Evolutionary conservation across 2,329 filamentous ascomycete species (phyloP), one percentile per base, ranked within the genome.

Genomic region (Sporothrix protearum): DNA sequence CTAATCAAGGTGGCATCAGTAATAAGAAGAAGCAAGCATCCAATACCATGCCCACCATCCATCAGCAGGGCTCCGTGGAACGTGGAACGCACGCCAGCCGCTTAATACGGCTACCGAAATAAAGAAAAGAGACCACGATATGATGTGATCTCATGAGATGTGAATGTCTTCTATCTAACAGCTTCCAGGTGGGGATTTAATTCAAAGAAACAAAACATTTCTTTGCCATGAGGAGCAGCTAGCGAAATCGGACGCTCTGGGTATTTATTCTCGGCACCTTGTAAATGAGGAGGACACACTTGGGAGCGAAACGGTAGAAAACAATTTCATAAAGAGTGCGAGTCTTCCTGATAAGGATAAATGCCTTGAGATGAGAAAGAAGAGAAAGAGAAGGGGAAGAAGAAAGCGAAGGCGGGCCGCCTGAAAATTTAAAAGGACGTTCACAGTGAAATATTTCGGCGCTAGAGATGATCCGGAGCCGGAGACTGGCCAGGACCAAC

Each of bases 201-300:
- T 64, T 39, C 39, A 25, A 47, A 71, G 36, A 64, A 64, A 64
- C 19, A 64, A 19, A 45, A 63, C 57, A 63, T 64, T 49, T 66
- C 16, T 57, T 68, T 33, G 70, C 71, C 74, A 67, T 75, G 61
- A 94, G 93, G 92, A 91, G 91, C 92, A 89, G 94, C 92, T 97
- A 97, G 94, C 94, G 94, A 94, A 97, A 94, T 94, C 92, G 92
- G 91, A 91, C 91, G 91, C 90, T 83, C 74, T 80, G 80, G 49
- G 79, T 68, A 79, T 83, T 92, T 84, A 80, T 80, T 97, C 92
- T 97, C 81, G 92, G 92, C 94, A 96, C 89, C 84, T 82, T 89
- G 82, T 87, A 36, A 96, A 97, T 97, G 94, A 89, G 94, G 93
- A 93, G 87, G 87, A 91, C 89, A 87, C 89, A 87, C 86, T 91